Evolutionary conservation across 2,329 filamentous ascomycete species (phyloP), one percentile per base, ranked within the genome.

Genomic region (Corniculantispora saksenae): DNA sequence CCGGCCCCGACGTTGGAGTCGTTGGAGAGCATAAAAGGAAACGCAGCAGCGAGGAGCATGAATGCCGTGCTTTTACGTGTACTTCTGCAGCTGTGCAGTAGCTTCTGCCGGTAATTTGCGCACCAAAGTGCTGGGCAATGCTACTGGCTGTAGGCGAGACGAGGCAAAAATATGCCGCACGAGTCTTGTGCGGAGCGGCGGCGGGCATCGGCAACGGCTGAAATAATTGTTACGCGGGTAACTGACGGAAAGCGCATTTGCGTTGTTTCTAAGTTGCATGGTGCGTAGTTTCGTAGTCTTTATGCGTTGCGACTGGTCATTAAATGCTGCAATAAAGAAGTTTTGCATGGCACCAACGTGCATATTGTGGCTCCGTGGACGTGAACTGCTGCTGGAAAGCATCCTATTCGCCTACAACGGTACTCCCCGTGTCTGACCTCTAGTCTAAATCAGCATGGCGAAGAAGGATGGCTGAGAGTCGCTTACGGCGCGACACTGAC

Each of bases 311-410:
- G 32, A 43, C 48, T 61, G 23, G 21, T 40, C n/a, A 50, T n/a
- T 50, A 7, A 38, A 50, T 29, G 47, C 47, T 54, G 59, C 48
- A 61, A 53, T 21, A 29, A n/a, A 27, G 48, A 54, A 12, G 15
- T 29, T 32, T 61, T 61, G 25, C 50, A 43, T 53, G 47, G 47
- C 29, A 32, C 6, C 21, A 61, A 43, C 48, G 48, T 47, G 59
- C 59, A 62, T 62, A 50, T 23, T 54, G 59, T 62, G 59, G 59
- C 50, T 47, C 50, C 51, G 21, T 21, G 47, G 23, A 47, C 38
- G 25, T 62, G 59, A 62, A 54, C 59, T 43, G 58, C 15, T 51
- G 32, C 48, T 40, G 58, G 47, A 61, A 61, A 53, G 32, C 45
- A 61, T 32, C 58, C 58, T 55, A 62, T 54, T 62, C 51, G 48